Evolutionary conservation across 805 yeast genomes (phyloP).

Genomic region (Candida multigemmis): DNA sequence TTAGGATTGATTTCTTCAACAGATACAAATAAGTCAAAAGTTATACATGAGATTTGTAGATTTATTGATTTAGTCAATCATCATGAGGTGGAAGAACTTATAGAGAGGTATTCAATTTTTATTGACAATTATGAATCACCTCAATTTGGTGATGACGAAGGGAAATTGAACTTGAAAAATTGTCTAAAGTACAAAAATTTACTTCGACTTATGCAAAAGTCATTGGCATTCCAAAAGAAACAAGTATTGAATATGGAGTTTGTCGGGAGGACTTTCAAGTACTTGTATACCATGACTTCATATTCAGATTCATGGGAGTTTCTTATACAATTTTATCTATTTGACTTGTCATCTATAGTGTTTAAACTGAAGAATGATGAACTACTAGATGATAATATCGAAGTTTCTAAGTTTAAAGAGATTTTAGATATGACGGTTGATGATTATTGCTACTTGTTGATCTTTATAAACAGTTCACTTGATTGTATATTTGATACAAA

Average conservation of each 20-base stretch:
- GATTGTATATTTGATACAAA: conserved; percentile 15
- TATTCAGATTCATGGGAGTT: conserved; percentile 28
- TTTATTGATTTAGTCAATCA: conserved; percentile 39
- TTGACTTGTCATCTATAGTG: conserved; percentile 32
- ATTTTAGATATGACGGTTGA: conserved; percentile 15
- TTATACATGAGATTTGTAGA: conserved; percentile 41
- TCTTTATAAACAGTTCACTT: conserved; percentile 33
- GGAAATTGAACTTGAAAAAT: conserved; percentile 9
- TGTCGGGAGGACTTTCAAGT: conserved; percentile 11
- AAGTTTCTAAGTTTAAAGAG: conserved; percentile 19
- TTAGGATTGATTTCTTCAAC: conserved; percentile 5
- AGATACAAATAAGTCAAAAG: conserved; percentile 11
- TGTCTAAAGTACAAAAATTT: conserved; percentile 14
- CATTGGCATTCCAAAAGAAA: not conserved
- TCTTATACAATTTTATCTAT: conserved; percentile 29
- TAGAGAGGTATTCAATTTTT: conserved; percentile 22
- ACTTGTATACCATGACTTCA: conserved; percentile 21
- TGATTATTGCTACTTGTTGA: conserved; percentile 17
- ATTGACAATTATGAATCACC: conserved; percentile 17
- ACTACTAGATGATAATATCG: conserved; percentile 4
- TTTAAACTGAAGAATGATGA: conserved; percentile 8
- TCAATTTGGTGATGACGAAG: conserved; percentile 13
- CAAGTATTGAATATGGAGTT: not conserved
- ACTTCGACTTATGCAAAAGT: conserved; percentile 1
- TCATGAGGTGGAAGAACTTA: conserved; percentile 25